Evolutionary conservation across 2,329 filamentous ascomycete genomes (phyloP).

Genomic region (Claviceps pusilla): DNA sequence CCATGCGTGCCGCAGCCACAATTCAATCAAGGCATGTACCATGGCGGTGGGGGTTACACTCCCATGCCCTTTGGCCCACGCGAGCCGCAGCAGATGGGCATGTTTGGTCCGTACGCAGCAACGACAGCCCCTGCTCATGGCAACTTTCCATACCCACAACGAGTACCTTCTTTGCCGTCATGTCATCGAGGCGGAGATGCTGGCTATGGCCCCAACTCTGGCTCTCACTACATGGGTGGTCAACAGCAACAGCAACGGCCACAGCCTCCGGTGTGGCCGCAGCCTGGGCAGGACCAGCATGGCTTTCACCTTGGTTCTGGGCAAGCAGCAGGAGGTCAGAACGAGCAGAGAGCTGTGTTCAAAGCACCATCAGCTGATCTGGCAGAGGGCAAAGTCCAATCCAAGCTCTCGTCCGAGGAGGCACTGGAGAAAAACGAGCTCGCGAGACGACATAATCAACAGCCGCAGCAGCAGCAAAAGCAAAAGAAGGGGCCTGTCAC

Average conservation of each 20-base stretch:
- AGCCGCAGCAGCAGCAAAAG: neutral
- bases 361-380: neutral
- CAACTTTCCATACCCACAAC: neutral
- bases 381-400: conserved; percentile 9
- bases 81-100: conserved; percentile 1
- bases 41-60: neutral
- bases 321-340: neutral
- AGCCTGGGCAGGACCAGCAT: neutral
- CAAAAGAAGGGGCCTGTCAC: neutral
- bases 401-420: conserved; percentile 18
- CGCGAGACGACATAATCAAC: neutral
- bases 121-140: neutral
- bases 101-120: neutral
- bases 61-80: neutral
- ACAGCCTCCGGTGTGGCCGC: neutral
- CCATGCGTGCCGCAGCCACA: neutral
- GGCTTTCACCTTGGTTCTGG: neutral
- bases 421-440: conserved; percentile 7
- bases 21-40: neutral
- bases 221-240: neutral
- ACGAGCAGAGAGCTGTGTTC: neutral
- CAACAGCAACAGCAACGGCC: conserved; percentile 1
- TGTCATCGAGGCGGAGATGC: neutral
- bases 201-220: neutral
- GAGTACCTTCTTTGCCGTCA: neutral